These are phyloP conservation scores for Escovopsis sp. DNA, from an alignment of 2,329 filamentous ascomycete species.

Conservation along the genomic window DNA sequence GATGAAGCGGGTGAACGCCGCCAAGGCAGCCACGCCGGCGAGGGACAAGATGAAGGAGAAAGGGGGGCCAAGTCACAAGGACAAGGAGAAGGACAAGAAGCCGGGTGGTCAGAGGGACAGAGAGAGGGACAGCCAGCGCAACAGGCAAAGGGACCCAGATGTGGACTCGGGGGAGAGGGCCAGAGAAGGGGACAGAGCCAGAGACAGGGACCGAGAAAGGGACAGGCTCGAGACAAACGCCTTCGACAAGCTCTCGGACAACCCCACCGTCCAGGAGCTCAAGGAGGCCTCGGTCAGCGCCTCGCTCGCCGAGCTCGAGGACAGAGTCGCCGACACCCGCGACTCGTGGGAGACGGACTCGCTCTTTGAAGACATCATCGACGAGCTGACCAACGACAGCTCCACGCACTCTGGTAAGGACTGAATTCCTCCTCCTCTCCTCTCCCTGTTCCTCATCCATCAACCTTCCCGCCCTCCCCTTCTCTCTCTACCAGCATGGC, in stretches of 20 bases:
- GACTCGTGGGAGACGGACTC: constrained; percentile 50
- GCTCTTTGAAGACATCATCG: constrained; percentile 45
- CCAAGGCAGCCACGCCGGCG: constrained; percentile 7
- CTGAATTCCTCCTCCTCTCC: constrained; percentile 3
- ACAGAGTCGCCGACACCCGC: constrained; percentile 33
- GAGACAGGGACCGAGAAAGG: too few species aligned
- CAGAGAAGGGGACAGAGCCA: too few species aligned
- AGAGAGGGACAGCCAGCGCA: too few species aligned
- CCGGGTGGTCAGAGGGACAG: too few species aligned
- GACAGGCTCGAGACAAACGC: constrained; percentile 20
- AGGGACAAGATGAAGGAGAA: constrained; percentile 15
- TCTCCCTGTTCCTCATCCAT: constrained; percentile 1
- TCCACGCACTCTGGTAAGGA: constrained; percentile 16
- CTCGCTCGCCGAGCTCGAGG: constrained; percentile 30
- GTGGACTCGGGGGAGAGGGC: too few species aligned
- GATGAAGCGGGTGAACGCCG: constrained; percentile 8
- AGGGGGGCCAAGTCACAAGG: too few species aligned
- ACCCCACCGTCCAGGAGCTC: constrained; percentile 20
- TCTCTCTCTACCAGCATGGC: too few species aligned
- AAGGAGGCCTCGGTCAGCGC: constrained; percentile 20
- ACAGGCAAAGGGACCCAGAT: constrained; percentile 18
- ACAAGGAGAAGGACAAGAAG: constrained; percentile 18
- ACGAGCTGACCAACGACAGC: constrained; percentile 39
- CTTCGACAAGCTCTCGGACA: constrained; percentile 18
- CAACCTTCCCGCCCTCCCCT: too few species aligned